These are phyloP conservation scores for Murraya koenigii DNA, from an alignment of 345 rosid genomes.

Conservation along the genomic window DNA sequence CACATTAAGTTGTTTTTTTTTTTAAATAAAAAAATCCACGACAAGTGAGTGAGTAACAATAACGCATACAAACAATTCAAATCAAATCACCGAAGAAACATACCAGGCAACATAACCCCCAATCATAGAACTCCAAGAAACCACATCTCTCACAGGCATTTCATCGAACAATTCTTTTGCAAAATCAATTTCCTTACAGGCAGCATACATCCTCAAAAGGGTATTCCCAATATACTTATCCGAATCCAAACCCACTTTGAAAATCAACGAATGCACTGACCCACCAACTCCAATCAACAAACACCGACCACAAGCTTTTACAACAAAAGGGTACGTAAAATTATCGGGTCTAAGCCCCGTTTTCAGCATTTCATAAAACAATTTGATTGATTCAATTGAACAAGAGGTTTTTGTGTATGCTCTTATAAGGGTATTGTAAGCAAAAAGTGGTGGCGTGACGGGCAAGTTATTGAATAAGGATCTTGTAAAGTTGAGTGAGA, in stretches of 20 bases:
- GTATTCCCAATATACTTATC: conserved; percentile 30
- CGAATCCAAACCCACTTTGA: conserved; percentile 18
- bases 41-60: neutral
- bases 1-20: neutral
- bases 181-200: conserved; percentile 24
- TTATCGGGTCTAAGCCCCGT: conserved; percentile 21
- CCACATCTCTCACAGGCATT: conserved; percentile 41
- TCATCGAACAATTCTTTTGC: conserved; percentile 35
- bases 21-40: neutral
- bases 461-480: conserved; percentile 20
- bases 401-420: conserved; percentile 17
- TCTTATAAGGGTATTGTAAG: conserved; percentile 29
- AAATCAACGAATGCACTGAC: conserved; percentile 24
- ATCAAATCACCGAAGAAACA: conserved; percentile 23
- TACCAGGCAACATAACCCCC: conserved; percentile 38
- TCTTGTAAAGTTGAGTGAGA: conserved; percentile 20
- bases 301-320: conserved; percentile 31
- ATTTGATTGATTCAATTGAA: conserved; percentile 17
- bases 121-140: conserved; percentile 55
- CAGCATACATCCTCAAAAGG: conserved; percentile 33
- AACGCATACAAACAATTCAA: neutral
- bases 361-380: conserved; percentile 24
- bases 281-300: conserved; percentile 17
- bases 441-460: conserved; percentile 21
- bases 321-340: conserved; percentile 30